These are phyloP conservation scores for Crithidia fasciculata DNA, from an alignment of 208 protist genomes.

Conservation along the genomic window DNA sequence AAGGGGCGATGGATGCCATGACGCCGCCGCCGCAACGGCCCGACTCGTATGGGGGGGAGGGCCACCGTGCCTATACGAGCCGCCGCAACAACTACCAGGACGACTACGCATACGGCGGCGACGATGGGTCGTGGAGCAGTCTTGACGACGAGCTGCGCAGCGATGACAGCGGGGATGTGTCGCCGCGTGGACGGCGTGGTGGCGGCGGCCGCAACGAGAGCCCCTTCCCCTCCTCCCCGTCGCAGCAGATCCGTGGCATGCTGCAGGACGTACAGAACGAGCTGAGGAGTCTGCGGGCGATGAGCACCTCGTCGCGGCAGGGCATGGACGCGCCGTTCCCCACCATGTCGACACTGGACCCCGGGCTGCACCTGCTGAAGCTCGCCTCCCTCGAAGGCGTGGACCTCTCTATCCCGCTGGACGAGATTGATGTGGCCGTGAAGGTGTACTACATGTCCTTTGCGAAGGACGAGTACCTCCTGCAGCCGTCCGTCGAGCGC, in stretches of 20 bases:
- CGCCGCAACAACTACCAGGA: slow-evolving; percentile 13
- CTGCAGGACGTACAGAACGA: slow-evolving; percentile 36
- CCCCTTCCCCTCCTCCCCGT: background rate
- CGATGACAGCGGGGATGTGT: slow-evolving; percentile 5
- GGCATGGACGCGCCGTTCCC: slow-evolving; percentile 38
- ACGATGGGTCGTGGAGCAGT: slow-evolving; percentile 15
- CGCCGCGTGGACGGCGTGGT: slow-evolving; percentile 1
- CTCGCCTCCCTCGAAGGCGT: slow-evolving; percentile 51
- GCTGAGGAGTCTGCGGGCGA: slow-evolving; percentile 26
- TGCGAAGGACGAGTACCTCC: slow-evolving; percentile 42
- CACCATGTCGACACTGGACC: slow-evolving; percentile 30
- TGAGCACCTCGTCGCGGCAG: slow-evolving; percentile 17
- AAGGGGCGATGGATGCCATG: background rate
- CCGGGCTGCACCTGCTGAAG: slow-evolving; percentile 48
- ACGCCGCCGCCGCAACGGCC: background rate
- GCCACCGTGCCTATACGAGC: background rate
- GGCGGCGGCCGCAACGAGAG: slow-evolving; percentile 4
- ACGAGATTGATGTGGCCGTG: slow-evolving; percentile 48
- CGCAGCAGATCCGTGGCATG: slow-evolving; percentile 29
- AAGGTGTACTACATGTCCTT: slow-evolving; percentile 69
- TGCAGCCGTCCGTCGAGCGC: slow-evolving; percentile 48
- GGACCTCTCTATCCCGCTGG: slow-evolving; percentile 54
- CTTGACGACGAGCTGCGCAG: slow-evolving; percentile 10
- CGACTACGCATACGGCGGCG: slow-evolving; percentile 12
- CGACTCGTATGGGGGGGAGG: slow-evolving; percentile 25